Evolutionary conservation across 2,329 filamentous ascomycete species (phyloP), one percentile per base, ranked within the genome.

Genomic region (Albophoma yamanashiensis): DNA sequence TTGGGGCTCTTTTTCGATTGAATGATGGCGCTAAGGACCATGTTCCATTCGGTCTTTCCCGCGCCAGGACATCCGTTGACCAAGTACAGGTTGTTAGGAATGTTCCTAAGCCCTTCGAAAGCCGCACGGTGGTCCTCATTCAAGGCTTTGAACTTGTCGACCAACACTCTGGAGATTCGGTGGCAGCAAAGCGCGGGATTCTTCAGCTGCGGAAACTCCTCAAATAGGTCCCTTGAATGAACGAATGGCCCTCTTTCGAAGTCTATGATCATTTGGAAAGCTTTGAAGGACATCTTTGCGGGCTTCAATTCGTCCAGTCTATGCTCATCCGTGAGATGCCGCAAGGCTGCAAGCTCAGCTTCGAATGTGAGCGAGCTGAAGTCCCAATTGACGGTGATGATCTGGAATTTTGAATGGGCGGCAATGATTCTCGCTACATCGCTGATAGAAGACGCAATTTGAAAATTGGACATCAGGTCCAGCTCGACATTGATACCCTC

Each of bases 391-490:
- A 74, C 71, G 2, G 55, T 65, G 7, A 74, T 63, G 0, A 63
- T 58, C 17, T 70, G 68, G 1, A 55, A 50, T 1, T 61, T 65
- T 0, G 56, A 4, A 1, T 66, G 40, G 8, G 64, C 62, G 1
- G 71, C 8, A 0, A n/a, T 55, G 1, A 71, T 58, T 6, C 43
- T 61, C 2, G 42, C 7, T 6, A 67, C 57, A 8, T 70, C 64
- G 1, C 65, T 61, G 0, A 70, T 64, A 4, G 61, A 0, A 78
- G 82, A 20, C 79, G 82, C 69, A 80, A 86, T 69, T 80, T 86
- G 76, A 83, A 89, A 74, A 79, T 85, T 78, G 73, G 82, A 59
- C 85, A 88, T 74, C 78, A 89, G 70, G 77, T 89, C 57, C 68
- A 72, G 25, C 12, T 72, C 66, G 1, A 68, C 15, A 2, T 68